These are phyloP conservation scores for Karstenula rhodostoma DNA, from an alignment of 2,329 filamentous ascomycete genomes.

Conservation along the genomic window DNA sequence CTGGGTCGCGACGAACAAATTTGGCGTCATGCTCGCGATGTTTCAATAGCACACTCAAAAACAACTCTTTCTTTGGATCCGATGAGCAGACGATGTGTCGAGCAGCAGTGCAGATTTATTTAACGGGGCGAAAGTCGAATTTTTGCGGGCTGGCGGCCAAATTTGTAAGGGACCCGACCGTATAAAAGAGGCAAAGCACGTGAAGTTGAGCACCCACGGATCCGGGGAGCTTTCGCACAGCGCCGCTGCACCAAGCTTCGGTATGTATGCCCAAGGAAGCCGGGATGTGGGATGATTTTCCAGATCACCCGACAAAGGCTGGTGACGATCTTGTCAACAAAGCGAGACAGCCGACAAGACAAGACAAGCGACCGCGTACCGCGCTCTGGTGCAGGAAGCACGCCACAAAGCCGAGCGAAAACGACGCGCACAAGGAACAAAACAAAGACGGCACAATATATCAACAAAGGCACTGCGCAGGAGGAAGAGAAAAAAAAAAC, in stretches of 20 bases:
- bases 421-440: conserved; percentile 1
- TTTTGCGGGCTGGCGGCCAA: conserved; percentile 8
- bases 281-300: conserved; percentile 1
- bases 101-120: not conserved
- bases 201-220: conserved; percentile 5
- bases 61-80: conserved; percentile 1
- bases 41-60: conserved; percentile 2
- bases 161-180: conserved; percentile 10
- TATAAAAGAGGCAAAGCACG: conserved; percentile 10
- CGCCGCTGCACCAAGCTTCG: conserved; percentile 2
- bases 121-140: conserved; percentile 4
- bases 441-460: not conserved
- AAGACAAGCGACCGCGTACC: conserved; percentile 10
- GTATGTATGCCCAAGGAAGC: not conserved
- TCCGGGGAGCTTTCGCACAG: not conserved
- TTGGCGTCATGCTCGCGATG: conserved; percentile 56
- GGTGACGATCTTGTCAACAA: not conserved
- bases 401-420: conserved; percentile 2
- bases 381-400: conserved; percentile 13
- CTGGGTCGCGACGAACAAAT: conserved; percentile 60
- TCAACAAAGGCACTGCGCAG: conserved; percentile 1
- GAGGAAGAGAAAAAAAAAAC: not conserved
- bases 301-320: conserved; percentile 4
- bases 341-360: conserved; percentile 11
- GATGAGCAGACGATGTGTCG: no score